Conservation (phyloP, 768 basidiomycete genomes). For the Chalciporus chontae region DNA sequence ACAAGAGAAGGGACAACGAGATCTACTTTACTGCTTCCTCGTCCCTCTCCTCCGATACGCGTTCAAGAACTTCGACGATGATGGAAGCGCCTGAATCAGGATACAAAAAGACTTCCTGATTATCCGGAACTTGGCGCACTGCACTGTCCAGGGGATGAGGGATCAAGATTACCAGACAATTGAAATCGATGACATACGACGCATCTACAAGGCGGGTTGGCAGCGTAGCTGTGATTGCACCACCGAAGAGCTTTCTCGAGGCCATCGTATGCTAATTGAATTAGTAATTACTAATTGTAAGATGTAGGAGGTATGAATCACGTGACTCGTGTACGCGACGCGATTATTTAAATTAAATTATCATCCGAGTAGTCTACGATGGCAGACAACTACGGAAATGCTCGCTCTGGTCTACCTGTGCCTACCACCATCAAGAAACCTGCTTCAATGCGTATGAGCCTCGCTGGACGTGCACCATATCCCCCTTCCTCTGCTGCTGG, state of each 20-base stretch:
- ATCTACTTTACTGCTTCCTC: conserved; percentile 68
- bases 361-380: too few relatives aligned
- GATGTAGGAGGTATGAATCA: conserved; percentile 9
- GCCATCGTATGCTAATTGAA: conserved; percentile 11
- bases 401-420: conserved; percentile 66
- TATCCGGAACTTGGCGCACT: conserved; percentile 87
- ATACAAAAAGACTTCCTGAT: conserved; percentile 89
- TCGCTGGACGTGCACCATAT: conserved; percentile 61
- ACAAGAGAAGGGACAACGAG: conserved; percentile 2
- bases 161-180: neutral
- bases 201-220: conserved; percentile 70
- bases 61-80: conserved; percentile 79
- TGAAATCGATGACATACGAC: conserved; percentile 56
- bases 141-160: conserved; percentile 35
- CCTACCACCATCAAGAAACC: conserved; percentile 76
- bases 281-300: too few relatives aligned
- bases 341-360: neutral
- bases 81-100: conserved; percentile 66
- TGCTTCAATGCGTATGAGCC: conserved; percentile 57
- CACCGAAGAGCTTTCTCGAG: conserved; percentile 67
- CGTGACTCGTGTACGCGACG: conserved; percentile 12
- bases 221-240: conserved; percentile 67
- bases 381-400: conserved; percentile 46
- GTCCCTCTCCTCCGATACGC: conserved; percentile 55
- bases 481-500: conserved; percentile 32